phyloP scores from a whole-genome alignment of 2,329 filamentous ascomycete genomes.

The Dactylonectria estremocensis region DNA sequence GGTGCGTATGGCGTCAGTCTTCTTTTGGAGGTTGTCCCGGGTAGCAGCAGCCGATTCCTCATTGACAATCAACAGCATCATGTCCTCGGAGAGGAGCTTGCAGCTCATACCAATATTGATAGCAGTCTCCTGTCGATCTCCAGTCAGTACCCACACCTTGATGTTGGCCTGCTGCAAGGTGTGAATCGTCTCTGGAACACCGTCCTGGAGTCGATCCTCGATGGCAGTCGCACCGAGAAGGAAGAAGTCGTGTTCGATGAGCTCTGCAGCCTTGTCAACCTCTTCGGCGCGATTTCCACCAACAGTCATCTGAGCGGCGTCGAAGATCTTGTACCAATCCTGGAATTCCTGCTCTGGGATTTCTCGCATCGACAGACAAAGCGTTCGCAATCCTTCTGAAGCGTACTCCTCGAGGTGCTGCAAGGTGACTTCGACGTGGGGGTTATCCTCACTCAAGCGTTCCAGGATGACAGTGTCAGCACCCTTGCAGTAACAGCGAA shows the following conservation, averaged over 20 bases:
- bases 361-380: conserved; percentile 96
- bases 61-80: conserved; percentile 97
- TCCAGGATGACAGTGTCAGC: conserved; percentile 98
- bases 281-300: conserved; percentile 94
- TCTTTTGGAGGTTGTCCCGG: conserved; percentile 91
- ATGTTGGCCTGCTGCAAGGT: conserved; percentile 97
- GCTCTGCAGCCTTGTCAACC: conserved; percentile 95
- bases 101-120: conserved; percentile 99
- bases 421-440: conserved; percentile 89
- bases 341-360: conserved; percentile 90
- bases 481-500: conserved; percentile 94
- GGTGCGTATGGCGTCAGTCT: conserved; percentile 89
- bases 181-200: conserved; percentile 97
- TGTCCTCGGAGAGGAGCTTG: conserved; percentile 97
- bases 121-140: conserved; percentile 97
- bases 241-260: conserved; percentile 93
- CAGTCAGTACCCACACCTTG: conserved; percentile 98
- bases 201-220: conserved; percentile 96
- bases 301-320: conserved; percentile 90
- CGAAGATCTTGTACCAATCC: conserved; percentile 89
- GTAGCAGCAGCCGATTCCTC: conserved; percentile 87
- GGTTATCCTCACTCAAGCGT: conserved; percentile 85
- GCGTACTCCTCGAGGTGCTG: conserved; percentile 99
- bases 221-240: conserved; percentile 97
- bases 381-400: conserved; percentile 92